Evolutionary conservation across 768 basidiomycete species (phyloP), one percentile per base, ranked within the genome.

Genomic region (Tulasnella calospora): DNA sequence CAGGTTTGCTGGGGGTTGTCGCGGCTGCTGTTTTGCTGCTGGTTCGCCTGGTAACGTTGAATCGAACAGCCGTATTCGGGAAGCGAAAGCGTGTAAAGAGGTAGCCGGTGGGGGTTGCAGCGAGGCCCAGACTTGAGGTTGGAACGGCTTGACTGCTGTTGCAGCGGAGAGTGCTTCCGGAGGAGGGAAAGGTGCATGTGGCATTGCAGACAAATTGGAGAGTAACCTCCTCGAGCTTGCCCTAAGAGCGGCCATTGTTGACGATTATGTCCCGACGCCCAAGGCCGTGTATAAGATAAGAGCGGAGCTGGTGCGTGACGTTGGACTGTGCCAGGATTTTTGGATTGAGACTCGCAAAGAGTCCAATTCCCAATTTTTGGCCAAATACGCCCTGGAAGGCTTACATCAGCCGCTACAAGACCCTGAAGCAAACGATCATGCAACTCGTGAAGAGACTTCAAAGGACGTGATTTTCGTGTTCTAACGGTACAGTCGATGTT

Each of bases 21-120:
- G 35, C 71, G n/a, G 41, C 74, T 23, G 70, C 21, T 67, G n/a
- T n/a, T n/a, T n/a, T n/a, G n/a, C n/a, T 46, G 75, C 23, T 27
- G 76, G n/a, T 41, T 41, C 46, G 13, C 38, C 40, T 30, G 61
- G 15, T 80, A 77, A 30, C 33, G 71, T 74, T n/a, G 91, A 85
- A 0, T 88, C 86, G 0, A 88, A 87, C 3, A 94, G 89, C 44
- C 93, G 92, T 82, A 93, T 88, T 80, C 94, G 88, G 81, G 94
- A 90, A 1, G 91, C 87, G 81, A 95, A 92, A 0, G 94, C 92
- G 70, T 89, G 85, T 81, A 95, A 87, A 6, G 93, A 90, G 8
- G 92, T 88, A 0, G 89, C 86, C 0, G 92, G 91, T 1, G 92
- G 90, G 0, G 92, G 91, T 82, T 94, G 93, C 35, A 92, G 83